phyloP scores from a whole-genome alignment of 768 basidiomycete genomes.

The Goffeauzyma gilvescens region DNA sequence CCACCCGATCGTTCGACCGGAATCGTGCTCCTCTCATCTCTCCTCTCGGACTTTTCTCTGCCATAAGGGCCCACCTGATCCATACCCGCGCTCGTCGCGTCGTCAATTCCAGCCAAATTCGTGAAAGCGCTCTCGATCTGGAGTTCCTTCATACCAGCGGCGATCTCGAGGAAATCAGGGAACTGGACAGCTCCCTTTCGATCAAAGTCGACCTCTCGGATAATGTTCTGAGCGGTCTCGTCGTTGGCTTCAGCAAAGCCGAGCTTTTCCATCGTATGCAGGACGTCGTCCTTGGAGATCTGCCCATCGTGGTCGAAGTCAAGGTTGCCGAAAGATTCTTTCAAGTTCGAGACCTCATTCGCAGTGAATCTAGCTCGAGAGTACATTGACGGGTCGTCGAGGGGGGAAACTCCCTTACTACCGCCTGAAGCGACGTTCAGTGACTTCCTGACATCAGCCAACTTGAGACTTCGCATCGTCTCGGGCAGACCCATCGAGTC shows the following conservation, averaged over 20 bases:
- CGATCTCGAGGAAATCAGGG: conserved; percentile 63
- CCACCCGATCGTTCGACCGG: conserved; percentile 43
- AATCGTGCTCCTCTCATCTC: conserved; percentile 36
- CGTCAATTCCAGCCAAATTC: conserved; percentile 25
- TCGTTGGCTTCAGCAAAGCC: conserved; percentile 39
- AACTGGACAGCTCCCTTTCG: conserved; percentile 44
- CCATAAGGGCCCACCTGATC: conserved; percentile 35
- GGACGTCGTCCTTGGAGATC: conserved; percentile 28
- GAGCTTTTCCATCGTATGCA: conserved; percentile 37
- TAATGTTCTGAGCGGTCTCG: conserved; percentile 27
- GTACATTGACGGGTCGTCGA: conserved; percentile 32
- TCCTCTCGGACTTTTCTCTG: conserved; percentile 19
- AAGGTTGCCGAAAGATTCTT: conserved; percentile 25
- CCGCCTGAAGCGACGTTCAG: too few species aligned
- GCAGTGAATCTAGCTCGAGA: conserved; percentile 42
- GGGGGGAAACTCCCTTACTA: conserved; percentile 19
- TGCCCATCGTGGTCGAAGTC: conserved; percentile 28
- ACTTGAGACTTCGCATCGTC: conserved; percentile 23
- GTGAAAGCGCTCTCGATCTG: conserved; percentile 32
- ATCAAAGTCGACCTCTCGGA: conserved; percentile 33
- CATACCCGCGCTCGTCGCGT: conserved; percentile 19
- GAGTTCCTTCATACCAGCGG: conserved; percentile 34
- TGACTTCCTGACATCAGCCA: conserved; percentile 21
- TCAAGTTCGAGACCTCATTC: conserved; percentile 38
- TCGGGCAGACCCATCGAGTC: conserved; percentile 61